Evolutionary conservation across 768 basidiomycete species (phyloP), one percentile per base, ranked within the genome.

Genomic region (Lentinula aciculospora): DNA sequence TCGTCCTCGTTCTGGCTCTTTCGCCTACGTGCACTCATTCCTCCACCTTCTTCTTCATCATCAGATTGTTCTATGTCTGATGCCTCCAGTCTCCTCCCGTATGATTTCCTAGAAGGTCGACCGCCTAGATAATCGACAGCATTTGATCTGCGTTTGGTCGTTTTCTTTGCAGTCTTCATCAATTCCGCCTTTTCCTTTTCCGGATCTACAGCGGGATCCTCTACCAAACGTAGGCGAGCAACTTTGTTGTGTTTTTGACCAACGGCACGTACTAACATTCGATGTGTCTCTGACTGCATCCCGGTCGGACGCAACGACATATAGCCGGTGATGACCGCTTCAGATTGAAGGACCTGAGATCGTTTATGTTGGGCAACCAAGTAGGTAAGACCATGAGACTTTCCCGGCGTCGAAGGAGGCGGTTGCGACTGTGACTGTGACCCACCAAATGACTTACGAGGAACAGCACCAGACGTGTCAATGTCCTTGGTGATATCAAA

Each of bases 231-330:
- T 61, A 92, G 77, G 53, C 87, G 82, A 4, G 91, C 86, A 21
- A 88, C 81, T 67, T 90, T 90, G 70, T 78, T 87, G 71, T 94
- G 88, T 69, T 88, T 88, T 66, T 93, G 89, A 31, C 88, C 89
- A 7, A 94, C 90, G 37, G 90, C 86, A 36, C 87, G 85, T 6
- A 93, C 94, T 37, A 95, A 79, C 83, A 92, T 88, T 51, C 89
- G 83, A 69, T 96, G 93, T 13, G 91, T 91, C 70, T 90, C 88
- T 4, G 88, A 89, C 67, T 93, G 88, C 88, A 94, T 93, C 58
- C 89, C 88, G 3, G 91, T 89, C 2, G 94, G 94, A 2, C 88
- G 86, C 59, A 96, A 75, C 40, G 84, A 80, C 83, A 95, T 87
- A 65, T 86, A 84, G 39, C 93, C 93, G 2, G 90, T 89, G 57